These are phyloP conservation scores for Lablab purpureus DNA, from an alignment of 306 rosid genomes.

Conservation along the genomic window DNA sequence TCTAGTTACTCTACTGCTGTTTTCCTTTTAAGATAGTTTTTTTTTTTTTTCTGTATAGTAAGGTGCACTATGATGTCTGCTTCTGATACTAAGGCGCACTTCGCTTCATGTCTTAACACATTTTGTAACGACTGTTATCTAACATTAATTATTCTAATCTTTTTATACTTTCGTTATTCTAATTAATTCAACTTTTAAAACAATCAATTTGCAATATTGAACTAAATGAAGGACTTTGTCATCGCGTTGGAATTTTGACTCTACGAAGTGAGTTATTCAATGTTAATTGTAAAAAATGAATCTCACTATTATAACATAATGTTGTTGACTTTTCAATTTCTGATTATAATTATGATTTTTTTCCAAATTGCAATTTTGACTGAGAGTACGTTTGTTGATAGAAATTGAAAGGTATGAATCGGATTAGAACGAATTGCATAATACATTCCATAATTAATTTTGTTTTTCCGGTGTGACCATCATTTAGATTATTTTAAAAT, in stretches of 20 bases:
- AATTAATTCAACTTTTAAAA: not conserved
- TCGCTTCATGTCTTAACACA: not conserved
- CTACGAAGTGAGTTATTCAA: not conserved
- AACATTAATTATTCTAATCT: not conserved
- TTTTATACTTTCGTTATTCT: no score
- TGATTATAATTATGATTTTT: not conserved
- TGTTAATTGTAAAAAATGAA: not conserved
- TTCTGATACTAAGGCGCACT: not conserved
- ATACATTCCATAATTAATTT: not conserved
- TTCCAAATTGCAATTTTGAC: not conserved
- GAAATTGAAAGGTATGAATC: not conserved
- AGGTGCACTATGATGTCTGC: not conserved
- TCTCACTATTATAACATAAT: not conserved
- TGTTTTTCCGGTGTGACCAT: not conserved
- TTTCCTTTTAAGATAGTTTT: conserved; percentile 13
- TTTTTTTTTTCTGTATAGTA: not conserved
- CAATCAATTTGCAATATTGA: not conserved
- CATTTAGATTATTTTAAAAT: not conserved
- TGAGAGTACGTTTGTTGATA: not conserved
- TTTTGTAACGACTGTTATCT: not conserved
- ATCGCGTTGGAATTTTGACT: not conserved
- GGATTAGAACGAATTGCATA: not conserved
- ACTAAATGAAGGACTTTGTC: not conserved
- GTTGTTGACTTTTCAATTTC: not conserved
- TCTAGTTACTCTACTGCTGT: not conserved